Percentiles rank a stretch among this genome's conserved stretches.
Conservation (phyloP, 78 protist genomes). For the Neovahlkampfia damariscottae region DNA sequence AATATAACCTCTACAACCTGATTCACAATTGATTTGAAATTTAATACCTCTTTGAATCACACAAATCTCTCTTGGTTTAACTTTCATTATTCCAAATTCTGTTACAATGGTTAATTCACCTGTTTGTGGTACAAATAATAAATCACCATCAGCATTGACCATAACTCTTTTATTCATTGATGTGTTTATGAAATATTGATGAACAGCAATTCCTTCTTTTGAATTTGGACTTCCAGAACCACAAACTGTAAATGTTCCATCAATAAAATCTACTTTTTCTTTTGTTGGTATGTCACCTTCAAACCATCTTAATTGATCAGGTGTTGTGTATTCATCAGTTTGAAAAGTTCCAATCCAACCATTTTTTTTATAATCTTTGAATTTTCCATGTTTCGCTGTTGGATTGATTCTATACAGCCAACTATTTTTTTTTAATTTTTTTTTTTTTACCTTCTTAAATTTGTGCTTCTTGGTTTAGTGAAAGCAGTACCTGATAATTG, state of each 20-base stretch:
- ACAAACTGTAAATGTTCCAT: slow-evolving; percentile 53
- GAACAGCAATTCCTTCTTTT: slow-evolving; percentile 60
- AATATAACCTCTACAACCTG: slow-evolving; percentile 66
- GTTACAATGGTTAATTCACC: slow-evolving; percentile 65
- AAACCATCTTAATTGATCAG: slow-evolving; percentile 2
- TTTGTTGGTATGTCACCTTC: not conserved
- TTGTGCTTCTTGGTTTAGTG: slow-evolving; percentile 55
- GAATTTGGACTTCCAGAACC: slow-evolving; percentile 53
- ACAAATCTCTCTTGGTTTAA: slow-evolving; percentile 68
- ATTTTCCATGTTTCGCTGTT: not conserved
- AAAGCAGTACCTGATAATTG: slow-evolving; percentile 86
- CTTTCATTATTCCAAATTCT: slow-evolving; percentile 71
- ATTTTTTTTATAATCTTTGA: not conserved
- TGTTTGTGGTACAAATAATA: slow-evolving; percentile 66
- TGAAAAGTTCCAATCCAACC: not conserved
- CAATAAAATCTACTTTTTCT: slow-evolving; percentile 44
- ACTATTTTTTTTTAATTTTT: too few species aligned
- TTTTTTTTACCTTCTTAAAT: slow-evolving; percentile 37
- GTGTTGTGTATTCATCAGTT: not conserved
- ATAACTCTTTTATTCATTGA: slow-evolving; percentile 47
- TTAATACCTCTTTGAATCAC: slow-evolving; percentile 82
- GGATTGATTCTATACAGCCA: slow-evolving; percentile 85
- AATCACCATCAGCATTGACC: slow-evolving; percentile 80
- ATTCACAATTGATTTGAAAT: slow-evolving; percentile 44
- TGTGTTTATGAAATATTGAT: slow-evolving; percentile 49